phyloP scores from a whole-genome alignment of 73 alveolate genomes.

The Paraurostyla sp. region DNA sequence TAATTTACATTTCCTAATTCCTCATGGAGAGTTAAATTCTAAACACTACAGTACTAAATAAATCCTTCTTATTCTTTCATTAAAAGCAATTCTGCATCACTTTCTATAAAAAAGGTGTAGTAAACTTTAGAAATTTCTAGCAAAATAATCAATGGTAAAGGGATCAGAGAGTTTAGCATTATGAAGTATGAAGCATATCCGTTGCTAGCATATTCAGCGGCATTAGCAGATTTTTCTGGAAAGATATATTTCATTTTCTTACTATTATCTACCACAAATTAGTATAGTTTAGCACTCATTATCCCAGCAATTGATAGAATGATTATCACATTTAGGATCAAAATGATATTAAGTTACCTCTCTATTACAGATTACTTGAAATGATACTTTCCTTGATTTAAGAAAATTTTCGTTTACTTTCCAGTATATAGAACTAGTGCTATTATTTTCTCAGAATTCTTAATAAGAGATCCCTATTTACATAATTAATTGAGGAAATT shows the following conservation, averaged over 20 bases:
- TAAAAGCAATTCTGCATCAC: conserved; percentile 5
- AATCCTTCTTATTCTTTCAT: not conserved
- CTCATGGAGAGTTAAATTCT: conserved; percentile 37
- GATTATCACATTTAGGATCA: not conserved
- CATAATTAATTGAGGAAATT: not conserved
- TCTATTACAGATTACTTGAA: not conserved
- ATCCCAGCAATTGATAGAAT: not conserved
- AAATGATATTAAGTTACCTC: not conserved
- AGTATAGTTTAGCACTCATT: not conserved
- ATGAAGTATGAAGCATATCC: conserved; percentile 1
- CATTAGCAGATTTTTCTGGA: not conserved
- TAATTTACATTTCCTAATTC: conserved; percentile 45
- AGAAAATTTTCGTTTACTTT: not conserved
- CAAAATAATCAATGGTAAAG: not conserved
- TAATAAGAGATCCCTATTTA: conserved; percentile 28
- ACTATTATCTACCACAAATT: conserved; percentile 4
- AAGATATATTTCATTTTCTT: not conserved
- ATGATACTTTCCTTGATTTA: conserved; percentile 35
- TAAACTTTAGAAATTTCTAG: conserved; percentile 15
- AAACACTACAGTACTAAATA: not conserved
- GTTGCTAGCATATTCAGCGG: not conserved
- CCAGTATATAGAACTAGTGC: conserved; percentile 45
- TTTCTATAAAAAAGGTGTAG: not conserved
- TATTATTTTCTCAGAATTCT: not conserved
- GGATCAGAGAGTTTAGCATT: conserved; percentile 17